phyloP scores from a whole-genome alignment of 352 stramenopile species.

The Globisporangium acanthophoron region DNA sequence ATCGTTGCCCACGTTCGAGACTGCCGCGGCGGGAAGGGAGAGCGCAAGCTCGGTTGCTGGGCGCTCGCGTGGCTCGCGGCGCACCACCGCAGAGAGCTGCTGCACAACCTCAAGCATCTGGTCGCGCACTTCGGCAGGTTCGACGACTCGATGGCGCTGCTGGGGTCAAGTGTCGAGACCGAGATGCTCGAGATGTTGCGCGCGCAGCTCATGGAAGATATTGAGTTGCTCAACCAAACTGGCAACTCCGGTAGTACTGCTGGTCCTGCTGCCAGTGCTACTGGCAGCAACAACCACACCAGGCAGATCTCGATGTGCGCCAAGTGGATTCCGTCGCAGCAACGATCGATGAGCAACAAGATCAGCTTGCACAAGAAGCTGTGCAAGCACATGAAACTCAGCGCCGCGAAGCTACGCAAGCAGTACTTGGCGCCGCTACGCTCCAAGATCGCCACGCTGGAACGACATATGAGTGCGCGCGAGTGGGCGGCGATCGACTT shows the following conservation, averaged over 20 bases:
- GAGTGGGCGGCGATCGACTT: slow-evolving; percentile 39
- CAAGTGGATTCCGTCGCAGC: slow-evolving; percentile 52
- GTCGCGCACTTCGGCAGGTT: slow-evolving; percentile 39
- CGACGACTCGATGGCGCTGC: slow-evolving; percentile 33
- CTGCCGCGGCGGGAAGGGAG: slow-evolving; percentile 39
- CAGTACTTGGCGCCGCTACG: slow-evolving; percentile 36
- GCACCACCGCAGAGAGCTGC: slow-evolving; percentile 22
- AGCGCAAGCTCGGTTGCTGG: slow-evolving; percentile 26
- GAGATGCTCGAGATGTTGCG: slow-evolving; percentile 27
- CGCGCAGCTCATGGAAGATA: slow-evolving; percentile 26
- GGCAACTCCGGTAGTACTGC: background rate
- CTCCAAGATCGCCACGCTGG: slow-evolving; percentile 24
- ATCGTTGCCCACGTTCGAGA: slow-evolving; percentile 43
- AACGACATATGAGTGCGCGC: slow-evolving; percentile 34
- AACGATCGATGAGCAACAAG: slow-evolving; percentile 34
- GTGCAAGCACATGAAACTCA: slow-evolving; percentile 32
- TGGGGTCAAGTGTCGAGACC: slow-evolving; percentile 30
- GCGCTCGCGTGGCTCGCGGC: slow-evolving; percentile 28
- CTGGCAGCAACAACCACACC: background rate
- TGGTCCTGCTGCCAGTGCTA: no score
- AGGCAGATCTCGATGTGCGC: slow-evolving; percentile 32
- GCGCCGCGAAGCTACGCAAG: slow-evolving; percentile 32
- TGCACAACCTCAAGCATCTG: slow-evolving; percentile 40
- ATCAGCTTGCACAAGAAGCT: slow-evolving; percentile 38
- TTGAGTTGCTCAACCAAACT: slow-evolving; percentile 8